Evolutionary conservation across 148 eudicot genomes (phyloP).

Genomic region (Heliamphora exappendiculata): DNA sequence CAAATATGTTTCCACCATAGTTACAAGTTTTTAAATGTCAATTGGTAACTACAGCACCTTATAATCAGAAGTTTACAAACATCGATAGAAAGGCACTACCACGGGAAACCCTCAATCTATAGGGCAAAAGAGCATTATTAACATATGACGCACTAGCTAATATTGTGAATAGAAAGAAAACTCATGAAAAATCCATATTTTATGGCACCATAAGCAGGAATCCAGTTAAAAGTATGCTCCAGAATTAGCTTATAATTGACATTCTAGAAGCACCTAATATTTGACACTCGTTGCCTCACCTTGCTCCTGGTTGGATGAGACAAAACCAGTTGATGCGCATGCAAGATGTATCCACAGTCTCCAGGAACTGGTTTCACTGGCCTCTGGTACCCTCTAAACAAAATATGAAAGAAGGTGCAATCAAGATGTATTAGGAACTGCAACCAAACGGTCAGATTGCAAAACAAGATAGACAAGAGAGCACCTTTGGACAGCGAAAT

Average conservation of each 20-base stretch:
- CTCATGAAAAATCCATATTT: not conserved
- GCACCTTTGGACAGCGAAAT: no score
- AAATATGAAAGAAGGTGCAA: not conserved
- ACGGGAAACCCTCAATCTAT: not conserved
- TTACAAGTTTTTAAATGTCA: not conserved
- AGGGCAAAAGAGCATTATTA: not conserved
- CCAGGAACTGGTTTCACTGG: slow-evolving; percentile 94
- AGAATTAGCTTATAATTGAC: not conserved
- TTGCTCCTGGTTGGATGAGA: slow-evolving; percentile 65
- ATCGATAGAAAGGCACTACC: not conserved
- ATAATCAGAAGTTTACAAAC: not conserved
- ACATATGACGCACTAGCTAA: not conserved
- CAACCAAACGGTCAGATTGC: not conserved
- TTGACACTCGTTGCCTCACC: slow-evolving; percentile 29
- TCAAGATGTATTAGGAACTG: not conserved
- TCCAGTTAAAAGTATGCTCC: not conserved
- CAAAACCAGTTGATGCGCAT: slow-evolving; percentile 67
- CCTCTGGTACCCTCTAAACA: slow-evolving; percentile 67
- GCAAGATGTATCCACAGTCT: slow-evolving; percentile 90
- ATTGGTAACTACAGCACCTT: not conserved
- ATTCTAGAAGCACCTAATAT: not conserved
- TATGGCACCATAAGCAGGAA: not conserved
- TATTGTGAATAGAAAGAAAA: not conserved
- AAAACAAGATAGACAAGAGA: not conserved
- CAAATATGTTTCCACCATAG: not conserved